Evolutionary conservation across 164 flowering plant genomes (phyloP).

Genomic region (Magnolia changhungtana): DNA sequence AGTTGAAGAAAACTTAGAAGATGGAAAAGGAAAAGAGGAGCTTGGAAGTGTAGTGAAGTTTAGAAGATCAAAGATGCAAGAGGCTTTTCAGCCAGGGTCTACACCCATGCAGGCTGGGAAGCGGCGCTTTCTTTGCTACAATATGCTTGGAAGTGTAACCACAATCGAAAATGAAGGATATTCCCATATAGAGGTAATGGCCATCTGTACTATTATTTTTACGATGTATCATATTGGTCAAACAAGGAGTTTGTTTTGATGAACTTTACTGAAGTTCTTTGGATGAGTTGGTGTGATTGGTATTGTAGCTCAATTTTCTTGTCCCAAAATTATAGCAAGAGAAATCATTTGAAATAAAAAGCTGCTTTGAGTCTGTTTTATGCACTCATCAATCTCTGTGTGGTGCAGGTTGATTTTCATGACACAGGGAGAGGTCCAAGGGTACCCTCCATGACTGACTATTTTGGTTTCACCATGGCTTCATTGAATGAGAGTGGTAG

Average conservation of each 20-base stretch:
- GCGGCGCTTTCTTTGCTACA: slow-evolving; percentile 82
- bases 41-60: slow-evolving; percentile 21
- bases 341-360: background rate
- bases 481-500: slow-evolving; percentile 86
- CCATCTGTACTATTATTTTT: background rate
- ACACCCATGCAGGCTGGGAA: slow-evolving; percentile 78
- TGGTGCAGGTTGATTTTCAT: slow-evolving; percentile 87
- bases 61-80: slow-evolving; percentile 59
- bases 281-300: background rate
- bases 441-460: slow-evolving; percentile 94
- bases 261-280: background rate
- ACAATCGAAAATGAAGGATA: slow-evolving; percentile 77
- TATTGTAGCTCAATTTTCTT: background rate
- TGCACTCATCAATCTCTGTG: background rate
- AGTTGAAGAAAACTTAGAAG: slow-evolving; percentile 33
- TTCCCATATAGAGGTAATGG: slow-evolving; percentile 82
- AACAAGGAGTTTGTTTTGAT: background rate
- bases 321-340: background rate
- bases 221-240: background rate
- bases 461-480: slow-evolving; percentile 98
- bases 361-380: background rate
- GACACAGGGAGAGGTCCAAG: slow-evolving; percentile 92
- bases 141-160: slow-evolving; percentile 90
- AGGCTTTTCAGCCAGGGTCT: slow-evolving; percentile 87
- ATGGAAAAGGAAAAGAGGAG: slow-evolving; percentile 29